Evolutionary conservation across 169 alveolate species (phyloP), one percentile per base, ranked within the genome.

Genomic region (Plasmodium billcollinsi): DNA sequence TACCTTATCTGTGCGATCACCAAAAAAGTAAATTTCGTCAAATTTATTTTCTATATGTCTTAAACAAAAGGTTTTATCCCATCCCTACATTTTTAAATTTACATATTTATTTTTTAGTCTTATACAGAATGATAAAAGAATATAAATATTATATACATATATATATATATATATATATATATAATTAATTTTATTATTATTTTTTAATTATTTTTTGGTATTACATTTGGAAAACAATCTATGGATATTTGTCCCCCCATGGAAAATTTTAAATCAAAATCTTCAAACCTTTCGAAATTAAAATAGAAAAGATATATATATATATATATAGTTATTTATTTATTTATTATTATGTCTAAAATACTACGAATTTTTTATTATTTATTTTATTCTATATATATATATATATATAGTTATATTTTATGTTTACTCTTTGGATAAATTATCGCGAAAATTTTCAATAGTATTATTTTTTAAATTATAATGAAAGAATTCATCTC

Each of bases 201-300:
- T 39, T 2, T 15, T 49, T 73, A 91, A 58, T 33, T 33, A 33
- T 33, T 33, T 33, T 33, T 33, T 33, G 45, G 45, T 33, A 33
- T 33, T 66, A 96, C 98, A 47, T 74, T 74, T 15, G 99, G 99
- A 76, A 97, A 98, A 21, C 96, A 97, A 93, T 98, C 99, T 56
- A 98, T 94, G 54, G 99, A 96, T 20, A 98, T 98, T 92, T 98
- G 97, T 0, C 99, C 99, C 15, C 99, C 99, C 47, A 98, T 97
- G 18, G 99, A 95, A 90, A 96, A 97, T 45, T 94, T 92, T 20
- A 98, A 91, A 33, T 90, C 91, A 14, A 72, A 90, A 21, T 96
- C 96, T 1, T 88, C 92, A 65, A 98, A 97, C 39, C 96, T 94
- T 6, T 74, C 58, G 39, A 93, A 58, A 96, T 89, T 26, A 89